Base-by-base conservation (phyloP, 345 rosid species). In the Gossypium australe region DNA sequence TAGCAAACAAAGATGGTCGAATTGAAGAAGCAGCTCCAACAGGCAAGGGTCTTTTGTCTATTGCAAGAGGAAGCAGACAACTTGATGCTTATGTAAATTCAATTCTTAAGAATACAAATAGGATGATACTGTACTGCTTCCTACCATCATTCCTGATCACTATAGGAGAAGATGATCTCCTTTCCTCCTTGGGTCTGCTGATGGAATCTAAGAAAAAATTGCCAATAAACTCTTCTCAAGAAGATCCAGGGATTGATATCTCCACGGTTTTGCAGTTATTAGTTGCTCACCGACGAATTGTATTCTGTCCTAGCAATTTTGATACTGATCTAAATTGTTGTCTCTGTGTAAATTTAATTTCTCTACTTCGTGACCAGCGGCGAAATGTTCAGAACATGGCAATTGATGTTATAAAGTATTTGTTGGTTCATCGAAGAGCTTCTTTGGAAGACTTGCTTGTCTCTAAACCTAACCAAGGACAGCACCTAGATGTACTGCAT, bases 1-100 rank as follows among this genome's bases (percentile, higher is more conserved):
- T 96, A 83, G 98, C 97, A 65, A 96, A 96, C 83, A 96, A 96
- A 86, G 92, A 93, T 88, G 98, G 99, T 52, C 87, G 88, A 65
- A 90, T 96, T 85, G 99, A 96, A 86, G 97, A 85, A 77, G 91
- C 91, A 74, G 83, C 89, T 81, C 98, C 97, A 48, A 79, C 88
- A 3, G 98, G 99, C 81, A 96, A 92, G 84, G 84, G 99, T 78
- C 89, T 93, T 74, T 81, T 95, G 72, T 91, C 97, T 52, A 90
- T 93, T 79, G 85, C 87, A 72, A 88, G 97, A 86, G 89, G 94
- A 82, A 88, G 81, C 83, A 85, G 83, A 82, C 97, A 89, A 75
- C 94, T 93, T 77, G 99, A 93, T 83, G 91, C 93, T 73, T 93
- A 91, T 82, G 84, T 93, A 63, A 91, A 89, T 86, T 92, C 99